Base-by-base conservation (phyloP, 345 rosid species). In the Brassica nigra region DNA sequence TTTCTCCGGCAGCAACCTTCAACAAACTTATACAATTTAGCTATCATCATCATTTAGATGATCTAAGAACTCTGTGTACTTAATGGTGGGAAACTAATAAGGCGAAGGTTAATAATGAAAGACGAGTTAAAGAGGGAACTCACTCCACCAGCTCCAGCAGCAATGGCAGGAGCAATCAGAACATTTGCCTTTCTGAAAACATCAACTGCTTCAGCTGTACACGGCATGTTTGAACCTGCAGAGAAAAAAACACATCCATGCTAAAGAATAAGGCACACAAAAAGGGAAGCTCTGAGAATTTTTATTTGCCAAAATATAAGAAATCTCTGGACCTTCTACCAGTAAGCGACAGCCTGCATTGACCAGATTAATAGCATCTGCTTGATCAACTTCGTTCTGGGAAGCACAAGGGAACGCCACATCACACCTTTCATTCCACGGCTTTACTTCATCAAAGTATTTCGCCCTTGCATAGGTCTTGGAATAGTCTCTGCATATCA, bases 111-210 rank as follows among this genome's bases (percentile, higher is more conserved):
- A 18, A 36, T 75, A 18, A 36, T 75, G 61, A 36, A 55, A 65
- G 58, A 65, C 0, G 30, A 36, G 58, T 58, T 76, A 8, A 39
- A 44, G 58, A 87, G 70, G 68, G 65, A 77, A 74, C 87, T 42
- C 73, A 95, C 99, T 88, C 98, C 98, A 82, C 99, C 99, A 70
- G 99, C 96, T 81, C 98, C 97, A 77, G 97, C 97, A 59, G 99
- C 99, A 86, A 93, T 84, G 58, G 97, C 93, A 83, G 99, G 99
- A 80, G 97, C 99, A 49, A 90, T 85, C 64, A 95, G 92, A 71
- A 95, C 90, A 84, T 87, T 91, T 30, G 96, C 93, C 81, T 93
- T 93, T 83, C 89, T 90, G 85, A 95, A 84, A 75, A 91, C 87
- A 71, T 93, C 98, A 70, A 87, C 88, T 28, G 97, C 99, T 88